Evolutionary conservation across 2,329 filamentous ascomycete genomes (phyloP).

Genomic region (Penicillium brasilianum): DNA sequence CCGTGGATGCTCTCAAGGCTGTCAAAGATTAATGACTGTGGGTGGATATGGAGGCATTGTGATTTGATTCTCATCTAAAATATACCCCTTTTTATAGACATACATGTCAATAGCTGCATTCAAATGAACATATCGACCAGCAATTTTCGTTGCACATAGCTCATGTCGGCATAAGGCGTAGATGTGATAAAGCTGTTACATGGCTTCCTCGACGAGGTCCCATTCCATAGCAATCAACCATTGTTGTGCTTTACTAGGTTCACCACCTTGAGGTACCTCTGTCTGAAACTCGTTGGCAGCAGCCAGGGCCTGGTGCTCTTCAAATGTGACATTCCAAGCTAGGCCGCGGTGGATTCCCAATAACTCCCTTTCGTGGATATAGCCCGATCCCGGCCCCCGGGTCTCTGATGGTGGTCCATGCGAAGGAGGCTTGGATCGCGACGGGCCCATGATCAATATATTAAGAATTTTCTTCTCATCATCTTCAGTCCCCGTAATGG

Average conservation of each 20-base stretch:
- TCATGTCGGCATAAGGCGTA: not conserved
- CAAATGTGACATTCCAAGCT: constrained; percentile 44
- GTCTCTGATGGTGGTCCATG: not conserved
- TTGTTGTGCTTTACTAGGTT: constrained; percentile 2
- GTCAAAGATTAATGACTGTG: constrained; percentile 32
- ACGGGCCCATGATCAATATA: constrained; percentile 37
- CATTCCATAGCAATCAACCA: constrained; percentile 49
- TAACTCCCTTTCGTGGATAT: constrained; percentile 26
- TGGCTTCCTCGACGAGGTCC: constrained; percentile 37
- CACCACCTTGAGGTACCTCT: not conserved
- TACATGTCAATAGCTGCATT: constrained; percentile 14
- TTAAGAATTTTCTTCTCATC: constrained; percentile 16
- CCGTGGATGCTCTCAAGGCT: constrained; percentile 48
- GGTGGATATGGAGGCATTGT: constrained; percentile 3
- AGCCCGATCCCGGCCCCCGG: not conserved
- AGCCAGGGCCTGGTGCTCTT: constrained; percentile 4
- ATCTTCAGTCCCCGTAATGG: not conserved
- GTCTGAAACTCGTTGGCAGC: not conserved
- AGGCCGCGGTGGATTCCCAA: constrained; percentile 41
- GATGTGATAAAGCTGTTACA: not conserved
- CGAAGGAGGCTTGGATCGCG: constrained; percentile 22
- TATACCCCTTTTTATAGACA: constrained; percentile 25
- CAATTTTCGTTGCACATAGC: not conserved
- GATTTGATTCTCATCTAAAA: constrained; percentile 17
- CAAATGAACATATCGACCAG: constrained; percentile 8